Evolutionary conservation across 192 early-diverging fungal genomes (phyloP), one percentile per base, ranked within the genome.

Genomic region (Paraglomus occultum): DNA sequence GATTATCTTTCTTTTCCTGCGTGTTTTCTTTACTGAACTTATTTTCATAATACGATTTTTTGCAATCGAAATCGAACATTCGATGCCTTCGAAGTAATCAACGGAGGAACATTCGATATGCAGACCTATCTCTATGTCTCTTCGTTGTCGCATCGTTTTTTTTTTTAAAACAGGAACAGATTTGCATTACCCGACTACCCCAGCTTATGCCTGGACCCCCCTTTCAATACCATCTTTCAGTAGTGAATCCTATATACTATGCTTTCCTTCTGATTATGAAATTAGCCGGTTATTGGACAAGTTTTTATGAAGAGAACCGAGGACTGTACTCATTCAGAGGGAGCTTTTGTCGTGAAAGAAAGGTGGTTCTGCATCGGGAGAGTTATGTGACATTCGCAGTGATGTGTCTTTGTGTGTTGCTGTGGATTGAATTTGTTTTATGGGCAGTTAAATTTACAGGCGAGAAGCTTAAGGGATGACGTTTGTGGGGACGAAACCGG

Each of bases 251-350:
- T 5, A 18, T 52, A 0, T 89, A 84, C 59, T 82, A 72, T n/a
- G 50, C 58, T 17, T 77, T 85, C n/a, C 78, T 80, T 1, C 88
- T 88, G 0, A 76, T 87, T n/a, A 80, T 76, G 1, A 57, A 75
- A 8, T 23, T 89, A 9, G 87, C 83, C 7, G 73, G 83, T 58
- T 86, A 84, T 60, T 87, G 87, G 73, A 68, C 70, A 38, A 80
- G 80, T 51, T 91, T 87, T 76, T 88, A 86, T 73, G 74, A 63
- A 18, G 77, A 85, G 39, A 71, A 78, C 40, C 79, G 79, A 20
- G 89, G 89, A 11, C 85, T 88, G 85, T 91, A 91, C 69, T 85
- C 84, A 46, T 91, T 91, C 70, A 79, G 85, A 55, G 85, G 82
- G 2, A 79, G 82, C 6, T 88, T 81, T 70, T 92, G 90, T 70